Evolutionary conservation across 257 asterid species (phyloP).

Genomic region (Salvia rosmarinus): DNA sequence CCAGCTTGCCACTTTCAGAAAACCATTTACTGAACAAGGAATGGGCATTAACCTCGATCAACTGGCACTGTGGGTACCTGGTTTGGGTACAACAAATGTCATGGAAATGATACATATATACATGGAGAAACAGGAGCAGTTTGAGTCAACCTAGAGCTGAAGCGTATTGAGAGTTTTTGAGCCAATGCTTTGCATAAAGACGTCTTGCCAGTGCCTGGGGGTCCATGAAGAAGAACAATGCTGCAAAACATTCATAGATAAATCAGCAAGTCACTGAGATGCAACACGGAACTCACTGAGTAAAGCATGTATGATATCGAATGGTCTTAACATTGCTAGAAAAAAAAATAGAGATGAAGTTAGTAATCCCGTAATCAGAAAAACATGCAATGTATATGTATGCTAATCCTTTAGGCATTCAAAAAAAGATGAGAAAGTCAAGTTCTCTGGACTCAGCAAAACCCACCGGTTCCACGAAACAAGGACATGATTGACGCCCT

Average conservation of each 20-base stretch:
- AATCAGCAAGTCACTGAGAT: slow-evolving; percentile 33
- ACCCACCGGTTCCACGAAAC: slow-evolving; percentile 94
- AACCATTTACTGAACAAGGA: slow-evolving; percentile 99
- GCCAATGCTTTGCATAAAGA: slow-evolving; percentile 98
- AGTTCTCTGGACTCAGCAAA: slow-evolving; percentile 25
- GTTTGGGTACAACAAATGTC: slow-evolving; percentile 30
- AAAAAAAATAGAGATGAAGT: background rate
- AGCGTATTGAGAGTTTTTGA: slow-evolving; percentile 89
- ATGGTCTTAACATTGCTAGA: slow-evolving; percentile 7
- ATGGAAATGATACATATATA: slow-evolving; percentile 31
- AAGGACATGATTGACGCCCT: slow-evolving; percentile 92
- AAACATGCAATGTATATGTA: background rate
- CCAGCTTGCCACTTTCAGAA: slow-evolving; percentile 99
- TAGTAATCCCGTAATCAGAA: background rate
- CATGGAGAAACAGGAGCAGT: slow-evolving; percentile 8
- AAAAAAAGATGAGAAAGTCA: slow-evolving; percentile 20
- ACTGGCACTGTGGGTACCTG: slow-evolving; percentile 88
- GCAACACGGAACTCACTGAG: slow-evolving; percentile 11
- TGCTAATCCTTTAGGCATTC: slow-evolving; percentile 3
- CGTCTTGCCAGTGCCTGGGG: slow-evolving; percentile 99
- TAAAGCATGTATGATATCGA: slow-evolving; percentile 16
- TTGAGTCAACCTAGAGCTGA: slow-evolving; percentile 71
- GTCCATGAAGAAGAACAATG: slow-evolving; percentile 96
- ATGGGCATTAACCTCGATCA: slow-evolving; percentile 97
- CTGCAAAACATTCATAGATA: slow-evolving; percentile 52